Evolutionary conservation across 805 yeast genomes (phyloP).

Genomic region (Candida ficus): DNA sequence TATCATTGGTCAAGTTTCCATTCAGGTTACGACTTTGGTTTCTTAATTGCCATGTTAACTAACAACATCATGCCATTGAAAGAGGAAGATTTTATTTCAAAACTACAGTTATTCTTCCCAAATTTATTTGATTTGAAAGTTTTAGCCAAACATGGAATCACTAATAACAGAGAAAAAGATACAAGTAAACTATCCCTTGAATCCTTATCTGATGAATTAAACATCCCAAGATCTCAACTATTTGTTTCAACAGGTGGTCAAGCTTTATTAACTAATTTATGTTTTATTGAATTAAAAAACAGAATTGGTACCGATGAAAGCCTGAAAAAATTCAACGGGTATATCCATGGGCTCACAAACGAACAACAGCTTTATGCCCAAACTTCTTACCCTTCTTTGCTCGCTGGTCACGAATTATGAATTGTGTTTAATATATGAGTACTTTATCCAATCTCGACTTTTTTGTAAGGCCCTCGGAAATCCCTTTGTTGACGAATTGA

Average conservation of each 20-base stretch:
- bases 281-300: conserved; percentile 49
- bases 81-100: conserved; percentile 70
- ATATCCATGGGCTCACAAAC: conserved; percentile 46
- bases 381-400: background rate
- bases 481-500: too few relatives aligned
- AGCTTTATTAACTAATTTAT: conserved; percentile 55
- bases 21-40: conserved; percentile 93
- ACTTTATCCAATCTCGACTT: too few relatives aligned
- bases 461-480: background rate
- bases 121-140: conserved; percentile 76
- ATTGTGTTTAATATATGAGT: too few relatives aligned
- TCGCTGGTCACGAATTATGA: conserved; percentile 3
- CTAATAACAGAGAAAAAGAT: conserved; percentile 12
- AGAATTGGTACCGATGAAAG: conserved; percentile 24
- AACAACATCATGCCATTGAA: conserved; percentile 75
- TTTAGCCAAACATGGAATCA: conserved; percentile 27
- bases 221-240: conserved; percentile 53
- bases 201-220: conserved; percentile 63
- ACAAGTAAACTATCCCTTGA: conserved; percentile 38
- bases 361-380: conserved; percentile 11
- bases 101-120: conserved; percentile 73
- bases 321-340: conserved; percentile 39
- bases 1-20: conserved; percentile 91
- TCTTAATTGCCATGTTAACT: conserved; percentile 69
- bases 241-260: conserved; percentile 60